A percentile compares a stretch with the other conserved stretches of the same genome.
Conservation (phyloP, 78 protist species). For the Emiliania huxleyi region DNA sequence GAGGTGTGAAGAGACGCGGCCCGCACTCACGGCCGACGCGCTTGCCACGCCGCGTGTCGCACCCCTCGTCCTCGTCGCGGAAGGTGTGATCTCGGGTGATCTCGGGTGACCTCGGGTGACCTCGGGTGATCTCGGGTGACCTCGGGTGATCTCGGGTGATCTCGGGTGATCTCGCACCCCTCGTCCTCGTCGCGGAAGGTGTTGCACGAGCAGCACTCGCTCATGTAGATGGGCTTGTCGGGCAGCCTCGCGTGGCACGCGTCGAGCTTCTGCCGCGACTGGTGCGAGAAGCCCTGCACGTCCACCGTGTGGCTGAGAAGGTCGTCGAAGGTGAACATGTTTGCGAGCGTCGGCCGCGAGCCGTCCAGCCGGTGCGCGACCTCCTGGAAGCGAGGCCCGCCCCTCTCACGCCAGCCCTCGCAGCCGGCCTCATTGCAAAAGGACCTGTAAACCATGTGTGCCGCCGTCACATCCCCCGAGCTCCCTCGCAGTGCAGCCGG, state of each 20-base stretch:
- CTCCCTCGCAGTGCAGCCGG: no score
- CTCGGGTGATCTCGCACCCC: no score
- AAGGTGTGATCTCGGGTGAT: no score
- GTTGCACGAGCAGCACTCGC: constrained; percentile 42
- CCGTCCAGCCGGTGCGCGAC: constrained; percentile 2
- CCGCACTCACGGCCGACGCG: no score
- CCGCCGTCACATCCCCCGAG: no score
- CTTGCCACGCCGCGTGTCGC: no score
- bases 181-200: constrained; percentile 9
- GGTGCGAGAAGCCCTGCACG: constrained; percentile 13
- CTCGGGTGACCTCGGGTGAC: no score
- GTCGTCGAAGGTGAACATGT: constrained; percentile 5
- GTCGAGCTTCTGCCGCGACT: neutral
- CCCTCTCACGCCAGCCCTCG: neutral
- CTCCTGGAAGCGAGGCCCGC: constrained; percentile 20
- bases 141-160: no score
- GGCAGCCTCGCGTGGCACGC: neutral
- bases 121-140: no score
- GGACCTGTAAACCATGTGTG: no score
- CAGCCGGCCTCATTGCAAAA: constrained; percentile 47
- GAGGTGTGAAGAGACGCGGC: no score
- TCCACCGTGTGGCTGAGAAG: neutral
- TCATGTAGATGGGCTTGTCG: neutral
- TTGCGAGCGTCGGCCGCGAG: constrained; percentile 33
- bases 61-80: no score